Conservation (phyloP, 768 basidiomycete genomes). For the Thelephora aurantiotincta region DNA sequence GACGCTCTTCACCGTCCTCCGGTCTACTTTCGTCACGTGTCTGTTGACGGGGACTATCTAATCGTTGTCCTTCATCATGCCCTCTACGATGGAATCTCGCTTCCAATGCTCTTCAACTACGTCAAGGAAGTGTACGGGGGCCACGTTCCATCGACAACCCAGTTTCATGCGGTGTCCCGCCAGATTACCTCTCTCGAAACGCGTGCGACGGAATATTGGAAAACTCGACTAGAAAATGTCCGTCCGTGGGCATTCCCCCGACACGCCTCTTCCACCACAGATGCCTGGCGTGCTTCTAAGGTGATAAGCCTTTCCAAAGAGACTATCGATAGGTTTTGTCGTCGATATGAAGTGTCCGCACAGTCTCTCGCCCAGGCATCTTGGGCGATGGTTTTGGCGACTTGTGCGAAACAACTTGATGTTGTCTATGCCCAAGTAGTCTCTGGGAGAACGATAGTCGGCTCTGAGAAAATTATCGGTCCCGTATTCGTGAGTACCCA, state of each 20-base stretch:
- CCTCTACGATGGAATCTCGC: conserved; percentile 30
- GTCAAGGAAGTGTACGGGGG: conserved; percentile 20
- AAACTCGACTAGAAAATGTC: conserved; percentile 2
- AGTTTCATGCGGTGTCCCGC: conserved; percentile 25
- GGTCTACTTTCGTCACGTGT: conserved; percentile 12
- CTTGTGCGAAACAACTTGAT: conserved; percentile 15
- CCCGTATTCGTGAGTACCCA: conserved; percentile 27
- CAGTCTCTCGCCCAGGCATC: conserved; percentile 24
- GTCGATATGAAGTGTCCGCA: conserved; percentile 15
- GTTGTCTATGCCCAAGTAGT: conserved; percentile 33
- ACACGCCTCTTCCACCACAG: background rate
- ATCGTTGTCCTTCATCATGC: conserved; percentile 33
- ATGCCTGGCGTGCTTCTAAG: background rate
- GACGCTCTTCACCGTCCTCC: conserved; percentile 19
- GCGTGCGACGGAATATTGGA: conserved; percentile 25
- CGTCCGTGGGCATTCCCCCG: conserved; percentile 1
- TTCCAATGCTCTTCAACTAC: conserved; percentile 20
- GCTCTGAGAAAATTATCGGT: conserved; percentile 29
- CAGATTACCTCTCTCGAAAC: conserved; percentile 23
- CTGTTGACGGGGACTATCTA: conserved; percentile 10
- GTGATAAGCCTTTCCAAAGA: background rate
- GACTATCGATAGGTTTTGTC: conserved; percentile 4
- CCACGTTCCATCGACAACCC: conserved; percentile 6
- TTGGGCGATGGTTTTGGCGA: conserved; percentile 16
- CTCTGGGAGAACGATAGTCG: conserved; percentile 27